Evolutionary conservation across 192 early-diverging fungal species (phyloP).

Genomic region (Lobosporangium transversale): DNA sequence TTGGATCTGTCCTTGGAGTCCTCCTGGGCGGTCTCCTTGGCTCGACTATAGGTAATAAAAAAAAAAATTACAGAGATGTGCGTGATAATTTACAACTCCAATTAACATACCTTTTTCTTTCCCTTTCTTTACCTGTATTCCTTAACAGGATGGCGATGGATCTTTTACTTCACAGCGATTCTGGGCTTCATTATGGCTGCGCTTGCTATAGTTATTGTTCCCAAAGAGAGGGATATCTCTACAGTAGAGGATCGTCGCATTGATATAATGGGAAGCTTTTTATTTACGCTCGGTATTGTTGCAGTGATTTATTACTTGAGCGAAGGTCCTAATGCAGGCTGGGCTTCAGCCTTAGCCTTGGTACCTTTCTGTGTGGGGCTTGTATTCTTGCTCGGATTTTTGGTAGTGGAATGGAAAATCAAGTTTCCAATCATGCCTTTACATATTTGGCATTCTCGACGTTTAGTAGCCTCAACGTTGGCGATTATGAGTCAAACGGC

Average conservation of each 20-base stretch:
- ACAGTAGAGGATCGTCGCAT: conserved; percentile 22
- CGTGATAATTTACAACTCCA: neutral
- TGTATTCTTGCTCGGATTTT: conserved; percentile 41
- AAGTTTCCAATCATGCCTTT: conserved; percentile 44
- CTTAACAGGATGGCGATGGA: conserved; percentile 47
- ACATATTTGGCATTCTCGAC: conserved; percentile 45
- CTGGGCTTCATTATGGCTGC: conserved; percentile 18
- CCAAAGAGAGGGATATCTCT: conserved; percentile 5
- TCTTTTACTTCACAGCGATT: conserved; percentile 45
- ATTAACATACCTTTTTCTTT: neutral
- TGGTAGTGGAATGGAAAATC: conserved; percentile 31
- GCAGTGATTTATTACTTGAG: conserved; percentile 32
- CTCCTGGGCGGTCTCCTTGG: conserved; percentile 44
- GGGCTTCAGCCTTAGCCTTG: conserved; percentile 10
- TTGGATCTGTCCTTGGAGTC: conserved; percentile 39
- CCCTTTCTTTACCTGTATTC: neutral
- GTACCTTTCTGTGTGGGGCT: conserved; percentile 30
- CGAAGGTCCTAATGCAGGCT: conserved; percentile 15
- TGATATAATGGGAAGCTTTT: conserved; percentile 4
- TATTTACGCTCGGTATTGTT: conserved; percentile 28
- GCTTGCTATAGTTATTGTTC: conserved; percentile 35
- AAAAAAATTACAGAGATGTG: neutral
- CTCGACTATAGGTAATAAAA: conserved; percentile 28
- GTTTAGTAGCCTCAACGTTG: conserved; percentile 43
- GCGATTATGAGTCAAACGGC: conserved; percentile 27